These are phyloP conservation scores for Digitaria exilis DNA, from an alignment of 202 grass and related monocot genomes.

Conservation along the genomic window DNA sequence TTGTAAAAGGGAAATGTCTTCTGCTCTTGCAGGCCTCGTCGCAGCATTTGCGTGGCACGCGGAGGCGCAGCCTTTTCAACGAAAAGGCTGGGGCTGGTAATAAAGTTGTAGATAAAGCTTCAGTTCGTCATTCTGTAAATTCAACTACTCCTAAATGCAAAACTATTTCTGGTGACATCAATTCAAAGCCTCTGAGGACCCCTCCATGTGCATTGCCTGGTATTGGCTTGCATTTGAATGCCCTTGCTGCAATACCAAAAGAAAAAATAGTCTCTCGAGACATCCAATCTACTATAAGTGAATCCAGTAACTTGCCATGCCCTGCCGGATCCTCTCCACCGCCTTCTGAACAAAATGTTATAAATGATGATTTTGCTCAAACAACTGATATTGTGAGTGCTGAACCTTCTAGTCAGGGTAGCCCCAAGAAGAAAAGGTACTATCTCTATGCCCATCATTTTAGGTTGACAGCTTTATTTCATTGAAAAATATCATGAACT, in stretches of 20 bases:
- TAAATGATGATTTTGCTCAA: slow-evolving; percentile 39
- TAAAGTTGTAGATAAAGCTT: slow-evolving; percentile 42
- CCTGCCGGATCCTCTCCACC: slow-evolving; percentile 41
- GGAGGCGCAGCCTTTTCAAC: slow-evolving; percentile 91
- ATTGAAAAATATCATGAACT: slow-evolving; percentile 36
- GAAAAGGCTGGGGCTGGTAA: slow-evolving; percentile 55
- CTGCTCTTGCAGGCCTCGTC: slow-evolving; percentile 47
- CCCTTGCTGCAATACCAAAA: slow-evolving; percentile 72
- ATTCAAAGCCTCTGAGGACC: slow-evolving; percentile 59
- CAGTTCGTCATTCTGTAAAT: slow-evolving; percentile 45
- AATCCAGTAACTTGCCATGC: slow-evolving; percentile 44
- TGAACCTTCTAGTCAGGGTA: slow-evolving; percentile 47
- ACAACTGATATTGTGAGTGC: slow-evolving; percentile 29
- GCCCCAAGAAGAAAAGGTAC: slow-evolving; percentile 96
- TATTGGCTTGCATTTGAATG: slow-evolving; percentile 97
- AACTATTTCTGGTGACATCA: slow-evolving; percentile 52
- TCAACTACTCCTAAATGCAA: slow-evolving; percentile 58
- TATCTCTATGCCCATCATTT: slow-evolving; percentile 27
- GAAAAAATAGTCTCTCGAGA: slow-evolving; percentile 50
- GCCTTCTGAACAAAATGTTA: slow-evolving; percentile 37
- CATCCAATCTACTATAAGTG: slow-evolving; percentile 39
- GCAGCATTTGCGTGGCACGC: slow-evolving; percentile 76
- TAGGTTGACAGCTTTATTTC: slow-evolving; percentile 28
- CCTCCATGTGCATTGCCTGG: slow-evolving; percentile 75
- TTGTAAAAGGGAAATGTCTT: slow-evolving; percentile 12